Evolutionary conservation across 805 yeast species (phyloP), one percentile per base, ranked within the genome.

Genomic region (Cyberlindnera maritima): DNA sequence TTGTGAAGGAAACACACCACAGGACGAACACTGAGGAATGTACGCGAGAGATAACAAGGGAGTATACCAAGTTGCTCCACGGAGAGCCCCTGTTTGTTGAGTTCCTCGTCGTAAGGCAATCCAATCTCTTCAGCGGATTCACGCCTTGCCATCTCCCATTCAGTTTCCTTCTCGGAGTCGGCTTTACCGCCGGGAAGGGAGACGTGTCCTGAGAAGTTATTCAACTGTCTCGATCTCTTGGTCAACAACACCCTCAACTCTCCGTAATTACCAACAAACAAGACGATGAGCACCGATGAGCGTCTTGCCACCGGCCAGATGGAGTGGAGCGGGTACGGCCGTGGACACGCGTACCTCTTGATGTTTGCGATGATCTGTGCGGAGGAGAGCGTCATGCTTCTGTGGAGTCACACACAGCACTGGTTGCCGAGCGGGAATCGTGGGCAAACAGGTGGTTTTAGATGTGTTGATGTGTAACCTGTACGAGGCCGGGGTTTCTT

Each of bases 141-240:
- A 28, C 98, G 70, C 48, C 95, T 71, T 0, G 96, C 85, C 34
- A 85, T 83, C 37, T 77, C 75, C 74, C 85, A 83, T 47, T 86
- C 88, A 13, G 76, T 65, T 56, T 88, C 89, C 17, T 76, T 69
- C 0, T 75, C 80, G 36, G 55, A 60, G 63, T 91, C 97, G 4
- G 96, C 90, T 60, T 85, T 88, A 9, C 97, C 98, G 2, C 98
- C 98, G 4, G 98, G 98, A 9, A 91, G 71, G 2, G 97, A 88
- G 6, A 87, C 86, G 63, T 91, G 96, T 5, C 97, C 97, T 0
- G 94, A 85, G 67, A 90, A 91, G 44, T 79, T 79, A 41, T 81
- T 71, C 56, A 92, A 70, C 32, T 75, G 71, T 40, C 85, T 72
- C 3, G 95, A 81, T 51, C 98, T 67, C 56, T 85, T 82, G 1